Base-by-base conservation (phyloP, 352 stramenopile species). In the Phytophthora multivora region DNA sequence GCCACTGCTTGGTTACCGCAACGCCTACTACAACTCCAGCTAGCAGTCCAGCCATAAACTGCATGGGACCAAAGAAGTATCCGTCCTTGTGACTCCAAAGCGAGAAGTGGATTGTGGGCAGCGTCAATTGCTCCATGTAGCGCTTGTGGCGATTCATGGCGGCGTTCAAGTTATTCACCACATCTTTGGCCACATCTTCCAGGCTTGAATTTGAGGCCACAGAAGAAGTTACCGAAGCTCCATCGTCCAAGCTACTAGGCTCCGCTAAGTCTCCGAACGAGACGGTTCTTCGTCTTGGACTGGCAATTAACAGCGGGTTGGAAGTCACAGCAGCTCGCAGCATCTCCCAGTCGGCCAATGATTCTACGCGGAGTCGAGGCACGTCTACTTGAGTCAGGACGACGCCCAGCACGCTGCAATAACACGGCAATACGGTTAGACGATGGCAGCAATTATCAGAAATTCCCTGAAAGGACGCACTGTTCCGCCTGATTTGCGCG, bases 401-500 rank as follows among this genome's bases (percentile, higher is more conserved):
- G 15, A 75, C 47, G 1, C 40, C 57, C 33, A 79, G 47, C 1
- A 77, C 40, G n/a, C 71, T 79, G 41, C 6, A 51, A 28, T 25
- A 60, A 47, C 36, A 25, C 9, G 23, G 38, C 21, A 63, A 53
- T 28, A 30, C 11, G 21, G 36, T 53, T 13, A 66, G 41, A 55
- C 12, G 10, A 35, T 25, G 52, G 9, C 18, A 51, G 33, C 2
- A 40, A 46, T 46, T 51, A 56, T 51, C 39, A 49, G 26, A 71
- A 54, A 10, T 23, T 28, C 19, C 21, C 28, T 50, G 5, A 48
- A 47, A 9, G 13, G n/a, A 68, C 79, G 62, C 48, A 91, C 82
- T 80, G 80, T 71, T 91, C 82, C 31, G 74, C 75, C 26, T 73
- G 82, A 58, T 83, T 85, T 13, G 82, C 82, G 46, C 82, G 76